Base-by-base conservation (phyloP, 2,329 filamentous ascomycete species). In the Phyllosticta citrichinensis region DNA sequence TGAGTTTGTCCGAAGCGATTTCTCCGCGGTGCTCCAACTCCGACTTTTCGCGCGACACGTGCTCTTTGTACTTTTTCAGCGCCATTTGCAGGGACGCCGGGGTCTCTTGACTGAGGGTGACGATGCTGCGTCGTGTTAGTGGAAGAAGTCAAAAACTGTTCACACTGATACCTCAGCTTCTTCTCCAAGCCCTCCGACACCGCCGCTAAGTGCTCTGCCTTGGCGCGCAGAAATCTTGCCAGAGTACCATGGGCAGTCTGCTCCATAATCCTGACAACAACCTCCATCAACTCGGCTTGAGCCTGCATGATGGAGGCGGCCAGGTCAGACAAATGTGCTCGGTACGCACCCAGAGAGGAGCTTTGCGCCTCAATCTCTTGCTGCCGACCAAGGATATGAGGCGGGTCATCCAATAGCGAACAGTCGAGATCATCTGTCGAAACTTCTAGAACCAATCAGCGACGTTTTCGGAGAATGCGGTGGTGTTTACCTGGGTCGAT, bases 231-330 rank as follows among this genome's bases (percentile, higher is more conserved):
- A 52, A 70, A 68, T 0, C 78, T 70, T 1, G 77, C 68, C 0
- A 79, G 66, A 3, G 73, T 68, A 56, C 78, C 78, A 64, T 80
- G 76, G 40, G 78, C 73, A 0, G 73, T 77, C 63, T 79, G 78
- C 65, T 81, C 78, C 8, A 80, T 71, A 35, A 74, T 71, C 17
- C 70, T 70, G 56, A 80, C 76, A 50, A 68, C 66, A n/a, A 68
- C 66, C 52, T 73, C 69, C 11, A 77, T 69, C 19, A 76, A 64
- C 20, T 68, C 54, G 27, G 72, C 71, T 63, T 79, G 74, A 0
- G 71, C 64, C 3, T 63, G 56, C 6, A 78, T 72, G 1, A 78
- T 65, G 0, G 66, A 52, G 1, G 69, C 66, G 2, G 69, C 62
- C 5, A 71, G 68, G 19, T 75, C 69, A 2, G 74, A 69, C 5